Evolutionary conservation across 768 basidiomycete species (phyloP), one percentile per base, ranked within the genome.

Genomic region (Kwoniella shandongensis): DNA sequence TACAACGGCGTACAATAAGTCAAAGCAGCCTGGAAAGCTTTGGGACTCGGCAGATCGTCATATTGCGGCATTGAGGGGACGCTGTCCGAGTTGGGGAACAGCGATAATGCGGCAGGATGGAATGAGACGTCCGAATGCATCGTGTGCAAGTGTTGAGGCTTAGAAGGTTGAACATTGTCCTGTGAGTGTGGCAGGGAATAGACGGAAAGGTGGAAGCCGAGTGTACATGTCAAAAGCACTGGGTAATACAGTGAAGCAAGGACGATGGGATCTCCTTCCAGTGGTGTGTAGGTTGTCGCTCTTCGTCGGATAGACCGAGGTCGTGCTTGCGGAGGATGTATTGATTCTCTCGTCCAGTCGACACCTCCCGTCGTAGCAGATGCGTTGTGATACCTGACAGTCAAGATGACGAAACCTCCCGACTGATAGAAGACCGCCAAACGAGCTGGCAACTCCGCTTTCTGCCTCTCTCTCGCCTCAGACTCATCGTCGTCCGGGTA

Each of bases 1-100:
- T 76, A 76, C 1, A 76, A 50, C 5, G 75, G 73, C 4, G 70
- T 67, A 25, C 69, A 70, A 44, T 75, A 76, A 11, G 73, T 74
- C 48, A 76, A 46, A 36, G 65, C 58, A 0, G 65, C 72, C 10
- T 63, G 63, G 45, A 63, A 74, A 11, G 49, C 32, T 1, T 6
- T 51, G 27, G 1, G 41, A n/a, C 13, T 55, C 45, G 23, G 25
- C 2, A 32, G 45, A 10, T 39, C 25, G 18, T 44, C 26, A 38
- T 36, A 22, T 5, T 39, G 23, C 15, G 4, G 3, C 23, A 25
- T 1, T 44, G 12, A 3, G 38, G 11, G 15, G 36, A 8, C 6
- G 51, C 18, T 10, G 46, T 35, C 8, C 7, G 45, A 4, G n/a
- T 42, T 15, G 4, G 73, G 73, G 40, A 69, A 56, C 7, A 74